phyloP scores from a whole-genome alignment of 1,284 basidiomycete genomes.

The Irpex sp. region DNA sequence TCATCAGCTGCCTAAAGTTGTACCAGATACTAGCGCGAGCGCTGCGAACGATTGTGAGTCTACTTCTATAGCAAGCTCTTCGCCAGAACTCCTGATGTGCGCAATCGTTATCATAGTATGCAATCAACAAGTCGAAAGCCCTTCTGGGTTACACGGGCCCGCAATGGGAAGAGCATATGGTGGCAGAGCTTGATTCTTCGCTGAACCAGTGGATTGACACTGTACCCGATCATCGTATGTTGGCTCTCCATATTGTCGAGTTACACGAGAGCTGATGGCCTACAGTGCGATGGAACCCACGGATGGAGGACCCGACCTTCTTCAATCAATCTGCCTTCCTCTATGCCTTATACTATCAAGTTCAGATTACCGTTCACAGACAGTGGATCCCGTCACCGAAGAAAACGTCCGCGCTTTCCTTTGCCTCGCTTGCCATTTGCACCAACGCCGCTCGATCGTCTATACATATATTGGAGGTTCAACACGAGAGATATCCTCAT shows the following conservation, averaged over 20 bases:
- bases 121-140: slow-evolving; percentile 17
- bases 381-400: slow-evolving; percentile 47
- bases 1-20: slow-evolving; percentile 55
- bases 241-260: neutral
- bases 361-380: slow-evolving; percentile 71
- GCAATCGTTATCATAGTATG: slow-evolving; percentile 9
- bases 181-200: slow-evolving; percentile 21
- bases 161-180: slow-evolving; percentile 19
- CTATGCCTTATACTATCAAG: slow-evolving; percentile 65
- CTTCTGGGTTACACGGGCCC: slow-evolving; percentile 14
- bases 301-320: slow-evolving; percentile 48
- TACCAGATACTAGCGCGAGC: slow-evolving; percentile 61
- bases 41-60: slow-evolving; percentile 55
- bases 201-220: slow-evolving; percentile 22
- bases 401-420: slow-evolving; percentile 38
- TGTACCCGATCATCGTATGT: slow-evolving; percentile 20
- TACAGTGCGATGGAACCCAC: slow-evolving; percentile 49
- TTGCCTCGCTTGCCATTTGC: slow-evolving; percentile 80
- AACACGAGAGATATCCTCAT: slow-evolving; percentile 25
- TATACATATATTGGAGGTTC: slow-evolving; percentile 62
- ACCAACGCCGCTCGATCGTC: slow-evolving; percentile 79
- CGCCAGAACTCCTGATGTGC: neutral
- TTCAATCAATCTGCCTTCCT: slow-evolving; percentile 71
- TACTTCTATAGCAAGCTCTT: neutral
- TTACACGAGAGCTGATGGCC: neutral